These are phyloP conservation scores for Tolypocladium guangdongense DNA, from an alignment of 2,329 filamentous ascomycete genomes.

Conservation along the genomic window DNA sequence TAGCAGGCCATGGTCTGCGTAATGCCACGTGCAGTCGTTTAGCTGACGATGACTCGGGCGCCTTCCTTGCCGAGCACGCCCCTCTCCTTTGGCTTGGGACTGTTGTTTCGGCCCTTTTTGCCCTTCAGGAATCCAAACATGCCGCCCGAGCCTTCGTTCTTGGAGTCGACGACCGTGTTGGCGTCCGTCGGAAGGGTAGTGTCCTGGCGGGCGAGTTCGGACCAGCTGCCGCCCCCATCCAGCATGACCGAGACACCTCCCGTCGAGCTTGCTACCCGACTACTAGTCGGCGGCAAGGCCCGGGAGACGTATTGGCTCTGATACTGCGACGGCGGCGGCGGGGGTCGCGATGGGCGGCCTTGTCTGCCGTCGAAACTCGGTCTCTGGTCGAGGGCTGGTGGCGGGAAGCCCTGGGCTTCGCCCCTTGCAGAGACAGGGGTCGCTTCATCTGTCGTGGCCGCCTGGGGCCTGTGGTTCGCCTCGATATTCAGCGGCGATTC, in stretches of 20 bases:
- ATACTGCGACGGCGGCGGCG: slow-evolving; percentile 33
- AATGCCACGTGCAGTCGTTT: slow-evolving; percentile 7
- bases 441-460: slow-evolving; percentile 41
- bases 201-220: slow-evolving; percentile 76
- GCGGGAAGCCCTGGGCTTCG: slow-evolving; percentile 3
- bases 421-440: slow-evolving; percentile 23
- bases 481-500: slow-evolving; percentile 3
- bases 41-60: slow-evolving; percentile 70
- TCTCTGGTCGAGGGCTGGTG: slow-evolving; percentile 3
- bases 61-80: slow-evolving; percentile 94
- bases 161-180: slow-evolving; percentile 39
- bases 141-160: slow-evolving; percentile 52
- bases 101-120: slow-evolving; percentile 83
- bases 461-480: slow-evolving; percentile 24
- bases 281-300: slow-evolving; percentile 44
- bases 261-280: slow-evolving; percentile 63
- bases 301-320: slow-evolving; percentile 34
- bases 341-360: slow-evolving; percentile 14
- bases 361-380: slow-evolving; percentile 14
- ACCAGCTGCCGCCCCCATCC: slow-evolving; percentile 84
- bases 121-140: slow-evolving; percentile 85
- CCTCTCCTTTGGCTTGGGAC: slow-evolving; percentile 86
- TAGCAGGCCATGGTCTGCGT: not conserved
- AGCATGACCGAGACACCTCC: slow-evolving; percentile 87
- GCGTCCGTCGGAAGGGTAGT: slow-evolving; percentile 62